A percentile compares a stretch with the other conserved stretches of the same genome.
Conservation (phyloP, 2,329 filamentous ascomycete genomes). For the Neonectria faginata region DNA sequence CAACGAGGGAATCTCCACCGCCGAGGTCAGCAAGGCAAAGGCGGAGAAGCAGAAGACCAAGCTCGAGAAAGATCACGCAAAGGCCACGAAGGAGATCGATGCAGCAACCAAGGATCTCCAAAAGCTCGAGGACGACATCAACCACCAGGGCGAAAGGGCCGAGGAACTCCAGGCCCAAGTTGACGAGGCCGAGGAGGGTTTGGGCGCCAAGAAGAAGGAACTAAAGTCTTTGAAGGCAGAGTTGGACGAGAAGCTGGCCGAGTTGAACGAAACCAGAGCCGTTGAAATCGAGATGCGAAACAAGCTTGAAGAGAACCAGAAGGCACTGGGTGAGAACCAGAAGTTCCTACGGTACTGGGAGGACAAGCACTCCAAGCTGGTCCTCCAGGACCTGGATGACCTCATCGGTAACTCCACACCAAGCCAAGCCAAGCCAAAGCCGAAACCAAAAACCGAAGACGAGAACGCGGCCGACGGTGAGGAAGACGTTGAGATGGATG, state of each 20-base stretch:
- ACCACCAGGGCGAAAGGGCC: conserved; percentile 80
- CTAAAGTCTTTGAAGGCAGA: conserved; percentile 83
- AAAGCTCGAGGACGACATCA: conserved; percentile 81
- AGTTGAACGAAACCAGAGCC: conserved; percentile 89
- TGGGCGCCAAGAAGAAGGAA: conserved; percentile 83
- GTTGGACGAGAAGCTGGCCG: conserved; percentile 85
- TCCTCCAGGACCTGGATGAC: conserved; percentile 83
- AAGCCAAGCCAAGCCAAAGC: conserved; percentile 45
- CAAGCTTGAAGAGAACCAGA: conserved; percentile 96
- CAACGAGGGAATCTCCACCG: conserved; percentile 83
- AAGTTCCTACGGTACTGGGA: conserved; percentile 87
- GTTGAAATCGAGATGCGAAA: conserved; percentile 98
- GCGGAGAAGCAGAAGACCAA: conserved; percentile 93
- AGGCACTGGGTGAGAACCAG: conserved; percentile 86
- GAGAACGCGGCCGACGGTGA: conserved; percentile 42
- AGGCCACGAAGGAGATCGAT: conserved; percentile 83
- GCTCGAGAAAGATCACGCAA: conserved; percentile 83
- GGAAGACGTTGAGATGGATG: conserved; percentile 51
- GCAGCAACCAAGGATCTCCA: conserved; percentile 79
- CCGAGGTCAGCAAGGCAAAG: conserved; percentile 90
- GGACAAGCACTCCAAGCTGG: conserved; percentile 87
- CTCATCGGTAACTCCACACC: conserved; percentile 59
- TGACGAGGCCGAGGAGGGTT: conserved; percentile 83
- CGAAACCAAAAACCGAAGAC: conserved; percentile 43
- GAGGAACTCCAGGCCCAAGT: conserved; percentile 78